phyloP scores from a whole-genome alignment of 768 basidiomycete species.

The Termitomyces sp. region DNA sequence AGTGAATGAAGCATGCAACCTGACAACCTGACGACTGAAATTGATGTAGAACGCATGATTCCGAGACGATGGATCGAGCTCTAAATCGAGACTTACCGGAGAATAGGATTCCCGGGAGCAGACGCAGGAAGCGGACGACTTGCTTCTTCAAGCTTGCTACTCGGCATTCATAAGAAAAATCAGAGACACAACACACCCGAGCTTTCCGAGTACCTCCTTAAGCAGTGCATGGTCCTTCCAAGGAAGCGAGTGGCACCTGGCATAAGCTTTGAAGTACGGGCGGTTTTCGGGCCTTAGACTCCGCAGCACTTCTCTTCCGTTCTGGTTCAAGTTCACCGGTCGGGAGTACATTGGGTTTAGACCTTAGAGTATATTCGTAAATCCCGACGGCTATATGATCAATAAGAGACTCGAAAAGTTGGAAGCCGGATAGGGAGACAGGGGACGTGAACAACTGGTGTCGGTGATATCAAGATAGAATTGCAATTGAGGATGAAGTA shows the following conservation, averaged over 20 bases:
- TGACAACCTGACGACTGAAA: background rate
- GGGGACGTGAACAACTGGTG: conserved; percentile 8
- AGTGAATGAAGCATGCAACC: background rate
- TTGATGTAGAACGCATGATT: background rate
- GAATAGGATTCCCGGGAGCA: conserved; percentile 3
- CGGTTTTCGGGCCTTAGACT: conserved; percentile 10
- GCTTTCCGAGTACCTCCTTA: background rate
- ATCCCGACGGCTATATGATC: background rate
- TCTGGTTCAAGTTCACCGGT: conserved; percentile 7
- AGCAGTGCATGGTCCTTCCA: background rate
- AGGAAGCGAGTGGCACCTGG: background rate
- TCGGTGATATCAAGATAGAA: conserved; percentile 11
- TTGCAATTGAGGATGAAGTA: conserved; percentile 10
- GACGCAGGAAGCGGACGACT: conserved; percentile 3
- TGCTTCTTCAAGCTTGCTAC: conserved; percentile 1
- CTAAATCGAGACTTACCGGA: background rate
- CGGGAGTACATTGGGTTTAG: conserved; percentile 1
- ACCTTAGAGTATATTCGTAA: conserved; percentile 4
- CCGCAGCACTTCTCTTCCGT: conserved; percentile 1
- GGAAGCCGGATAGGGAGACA: conserved; percentile 11
- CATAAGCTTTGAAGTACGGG: conserved; percentile 3
- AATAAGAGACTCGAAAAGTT: background rate
- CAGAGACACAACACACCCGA: background rate
- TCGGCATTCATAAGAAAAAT: background rate
- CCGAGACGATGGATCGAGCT: background rate